These are phyloP conservation scores for Sequoiadendron giganteum DNA, from an alignment of 75 land plant species.

Conservation along the genomic window DNA sequence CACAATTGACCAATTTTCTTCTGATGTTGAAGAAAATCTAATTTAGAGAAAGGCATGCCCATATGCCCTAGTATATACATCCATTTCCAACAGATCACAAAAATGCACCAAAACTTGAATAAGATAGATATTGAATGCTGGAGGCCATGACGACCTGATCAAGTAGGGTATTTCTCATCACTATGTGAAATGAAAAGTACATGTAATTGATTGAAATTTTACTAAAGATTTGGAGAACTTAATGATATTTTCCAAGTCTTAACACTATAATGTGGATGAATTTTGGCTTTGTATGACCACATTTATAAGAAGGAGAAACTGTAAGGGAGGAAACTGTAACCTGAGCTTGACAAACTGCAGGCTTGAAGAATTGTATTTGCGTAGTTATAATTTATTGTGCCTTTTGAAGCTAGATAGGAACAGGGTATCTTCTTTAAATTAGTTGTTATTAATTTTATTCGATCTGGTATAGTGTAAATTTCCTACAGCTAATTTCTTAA, in stretches of 20 bases:
- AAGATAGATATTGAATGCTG: background rate
- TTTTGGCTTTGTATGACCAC: background rate
- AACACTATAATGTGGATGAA: background rate
- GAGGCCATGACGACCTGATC: background rate
- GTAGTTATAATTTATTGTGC: background rate
- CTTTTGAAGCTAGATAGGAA: background rate
- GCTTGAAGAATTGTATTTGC: background rate
- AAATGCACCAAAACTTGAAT: background rate
- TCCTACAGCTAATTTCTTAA: background rate
- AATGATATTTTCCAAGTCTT: background rate
- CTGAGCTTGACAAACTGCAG: conserved; percentile 3
- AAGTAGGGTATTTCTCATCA: background rate
- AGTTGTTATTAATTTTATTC: background rate
- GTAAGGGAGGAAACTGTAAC: background rate
- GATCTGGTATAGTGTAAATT: background rate
- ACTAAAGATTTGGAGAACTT: background rate
- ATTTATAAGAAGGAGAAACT: background rate
- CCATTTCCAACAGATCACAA: background rate
- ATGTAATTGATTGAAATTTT: background rate
- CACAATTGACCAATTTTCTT: background rate
- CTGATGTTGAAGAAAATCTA: background rate
- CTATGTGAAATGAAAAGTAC: too few relatives aligned
- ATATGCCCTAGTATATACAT: background rate
- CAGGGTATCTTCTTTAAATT: background rate
- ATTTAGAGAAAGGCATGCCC: background rate